Evolutionary conservation across 1,139 yeast genomes (phyloP).

Genomic region (Kodamaea sp.): DNA sequence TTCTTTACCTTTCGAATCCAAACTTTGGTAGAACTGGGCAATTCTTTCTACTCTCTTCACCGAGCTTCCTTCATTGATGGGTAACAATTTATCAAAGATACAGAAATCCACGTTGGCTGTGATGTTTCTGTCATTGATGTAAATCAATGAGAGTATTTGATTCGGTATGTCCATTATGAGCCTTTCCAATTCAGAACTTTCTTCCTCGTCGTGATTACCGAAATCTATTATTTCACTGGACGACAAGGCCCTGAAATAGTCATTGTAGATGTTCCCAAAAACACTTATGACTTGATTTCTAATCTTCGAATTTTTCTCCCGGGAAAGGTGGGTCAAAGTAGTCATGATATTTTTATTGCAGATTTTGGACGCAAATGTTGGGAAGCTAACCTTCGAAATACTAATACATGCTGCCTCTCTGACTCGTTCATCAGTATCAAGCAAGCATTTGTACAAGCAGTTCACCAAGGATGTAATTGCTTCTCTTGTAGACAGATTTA

Average conservation of each 20-base stretch:
- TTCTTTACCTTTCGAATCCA: conserved; percentile 60
- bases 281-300: conserved; percentile 61
- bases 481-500: conserved; percentile 49
- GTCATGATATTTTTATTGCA: conserved; percentile 49
- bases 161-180: conserved; percentile 54
- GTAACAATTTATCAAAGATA: conserved; percentile 61
- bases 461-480: conserved; percentile 50
- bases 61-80: conserved; percentile 49
- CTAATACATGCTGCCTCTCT: conserved; percentile 61
- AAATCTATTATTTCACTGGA: conserved; percentile 27
- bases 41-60: conserved; percentile 54
- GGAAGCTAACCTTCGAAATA: conserved; percentile 41
- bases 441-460: conserved; percentile 66
- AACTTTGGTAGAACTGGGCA: conserved; percentile 44
- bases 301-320: conserved; percentile 71
- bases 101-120: conserved; percentile 67
- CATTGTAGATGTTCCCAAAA: conserved; percentile 56
- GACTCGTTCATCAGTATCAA: conserved; percentile 77
- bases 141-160: conserved; percentile 63
- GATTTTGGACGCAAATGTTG: conserved; percentile 43
- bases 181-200: conserved; percentile 41
- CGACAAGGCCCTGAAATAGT: conserved; percentile 22
- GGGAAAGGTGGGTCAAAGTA: conserved; percentile 59
- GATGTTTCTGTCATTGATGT: conserved; percentile 71
- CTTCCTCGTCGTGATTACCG: conserved; percentile 29